Evolutionary conservation across 345 rosid genomes (phyloP).

Genomic region (Lepidium aucheri): DNA sequence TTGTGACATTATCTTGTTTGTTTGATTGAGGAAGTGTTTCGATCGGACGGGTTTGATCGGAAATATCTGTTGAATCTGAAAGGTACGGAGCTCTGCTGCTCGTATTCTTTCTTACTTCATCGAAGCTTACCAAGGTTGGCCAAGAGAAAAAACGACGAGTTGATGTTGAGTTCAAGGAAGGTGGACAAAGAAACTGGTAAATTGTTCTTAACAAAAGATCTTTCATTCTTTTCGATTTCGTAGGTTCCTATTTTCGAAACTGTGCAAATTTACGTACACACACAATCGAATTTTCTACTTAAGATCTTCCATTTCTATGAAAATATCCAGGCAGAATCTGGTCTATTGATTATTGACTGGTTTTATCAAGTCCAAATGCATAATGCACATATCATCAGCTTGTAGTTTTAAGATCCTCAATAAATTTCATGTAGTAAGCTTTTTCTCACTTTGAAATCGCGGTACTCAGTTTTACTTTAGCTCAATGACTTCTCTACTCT

Average conservation of each 20-base stretch:
- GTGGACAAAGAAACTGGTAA: constrained; percentile 95
- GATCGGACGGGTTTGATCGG: neutral
- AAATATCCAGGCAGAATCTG: neutral
- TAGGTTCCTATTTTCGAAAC: neutral
- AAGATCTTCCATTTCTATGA: neutral
- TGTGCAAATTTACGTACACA: neutral
- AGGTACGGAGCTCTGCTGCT: constrained; percentile 87
- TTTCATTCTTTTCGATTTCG: neutral
- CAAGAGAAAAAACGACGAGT: constrained; percentile 70
- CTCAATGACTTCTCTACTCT: neutral
- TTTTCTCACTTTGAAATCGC: neutral
- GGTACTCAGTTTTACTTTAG: neutral
- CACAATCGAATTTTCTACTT: neutral
- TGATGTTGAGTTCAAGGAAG: constrained; percentile 82
- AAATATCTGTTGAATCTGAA: neutral
- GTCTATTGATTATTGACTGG: neutral
- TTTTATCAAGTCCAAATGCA: neutral
- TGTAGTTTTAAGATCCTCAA: neutral
- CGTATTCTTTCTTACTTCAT: constrained; percentile 72
- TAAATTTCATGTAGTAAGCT: neutral
- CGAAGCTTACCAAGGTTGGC: constrained; percentile 88
- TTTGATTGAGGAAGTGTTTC: neutral
- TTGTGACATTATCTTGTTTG: neutral
- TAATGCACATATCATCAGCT: neutral
- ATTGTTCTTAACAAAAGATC: neutral